Percentiles rank a stretch among this genome's conserved stretches.
Conservation (phyloP, 345 rosid genomes). For the Linum trigynum region DNA sequence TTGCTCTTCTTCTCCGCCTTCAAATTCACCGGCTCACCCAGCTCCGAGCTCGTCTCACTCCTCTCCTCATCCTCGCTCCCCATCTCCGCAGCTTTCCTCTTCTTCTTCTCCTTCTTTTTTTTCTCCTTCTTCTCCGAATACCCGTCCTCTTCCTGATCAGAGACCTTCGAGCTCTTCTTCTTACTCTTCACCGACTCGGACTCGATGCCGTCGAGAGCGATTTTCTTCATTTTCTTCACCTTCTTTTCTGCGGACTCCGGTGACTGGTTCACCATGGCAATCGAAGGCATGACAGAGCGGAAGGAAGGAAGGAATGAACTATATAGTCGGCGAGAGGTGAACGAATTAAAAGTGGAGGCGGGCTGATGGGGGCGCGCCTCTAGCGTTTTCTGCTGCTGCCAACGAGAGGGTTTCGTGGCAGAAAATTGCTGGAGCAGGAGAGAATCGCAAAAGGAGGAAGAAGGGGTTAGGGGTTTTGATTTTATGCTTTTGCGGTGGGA, state of each 20-base stretch:
- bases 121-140: conserved; percentile 17
- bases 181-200: conserved; percentile 21
- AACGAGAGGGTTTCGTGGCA: not conserved
- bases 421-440: not conserved
- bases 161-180: conserved; percentile 14
- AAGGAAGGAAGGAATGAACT: not conserved
- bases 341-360: not conserved
- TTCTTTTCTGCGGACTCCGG: conserved; percentile 23
- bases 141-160: too few species aligned
- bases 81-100: not conserved
- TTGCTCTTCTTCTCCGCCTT: conserved; percentile 28
- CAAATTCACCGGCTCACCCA: not conserved
- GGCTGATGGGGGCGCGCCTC: not conserved
- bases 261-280: conserved; percentile 23
- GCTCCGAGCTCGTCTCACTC: not conserved
- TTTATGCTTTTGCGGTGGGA: not conserved
- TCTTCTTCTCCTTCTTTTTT: not conserved
- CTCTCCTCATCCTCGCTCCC: not conserved
- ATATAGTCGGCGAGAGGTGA: not conserved
- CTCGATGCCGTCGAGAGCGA: not conserved
- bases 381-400: not conserved
- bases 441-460: not conserved
- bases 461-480: not conserved
- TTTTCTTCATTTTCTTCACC: conserved; percentile 47
- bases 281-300: conserved; percentile 42